Evolutionary conservation across 768 basidiomycete species (phyloP).

Genomic region (Russula ochroleuca): DNA sequence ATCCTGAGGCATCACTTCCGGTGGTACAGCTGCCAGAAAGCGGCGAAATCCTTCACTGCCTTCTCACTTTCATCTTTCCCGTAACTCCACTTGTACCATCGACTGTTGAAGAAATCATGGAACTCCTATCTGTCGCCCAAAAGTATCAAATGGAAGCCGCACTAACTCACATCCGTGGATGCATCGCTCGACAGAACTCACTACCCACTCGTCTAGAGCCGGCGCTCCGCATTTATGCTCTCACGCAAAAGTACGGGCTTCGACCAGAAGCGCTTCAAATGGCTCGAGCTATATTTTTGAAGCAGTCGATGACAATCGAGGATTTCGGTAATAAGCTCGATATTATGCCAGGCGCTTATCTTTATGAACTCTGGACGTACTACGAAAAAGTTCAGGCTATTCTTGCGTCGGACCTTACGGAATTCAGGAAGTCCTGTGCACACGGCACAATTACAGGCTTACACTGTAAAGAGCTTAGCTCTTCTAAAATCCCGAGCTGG

Average conservation of each 20-base stretch:
- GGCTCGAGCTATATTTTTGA: background rate
- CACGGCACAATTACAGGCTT: background rate
- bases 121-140: background rate
- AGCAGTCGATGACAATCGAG: background rate
- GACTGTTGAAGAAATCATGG: background rate
- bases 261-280: background rate
- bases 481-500: background rate
- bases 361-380: slow-evolving; percentile 16
- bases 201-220: background rate
- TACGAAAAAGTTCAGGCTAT: background rate
- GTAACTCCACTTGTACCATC: background rate
- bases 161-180: background rate
- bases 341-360: background rate
- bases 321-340: background rate
- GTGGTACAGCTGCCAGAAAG: background rate
- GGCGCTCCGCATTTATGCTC: background rate
- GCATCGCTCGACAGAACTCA: background rate
- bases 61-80: background rate
- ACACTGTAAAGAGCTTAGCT: background rate
- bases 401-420: background rate
- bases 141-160: background rate
- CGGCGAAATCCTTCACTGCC: background rate
- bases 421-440: background rate
- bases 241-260: background rate
- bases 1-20: background rate